Evolutionary conservation across 2,329 filamentous ascomycete genomes (phyloP).

Genomic region (Neobulgaria alba): DNA sequence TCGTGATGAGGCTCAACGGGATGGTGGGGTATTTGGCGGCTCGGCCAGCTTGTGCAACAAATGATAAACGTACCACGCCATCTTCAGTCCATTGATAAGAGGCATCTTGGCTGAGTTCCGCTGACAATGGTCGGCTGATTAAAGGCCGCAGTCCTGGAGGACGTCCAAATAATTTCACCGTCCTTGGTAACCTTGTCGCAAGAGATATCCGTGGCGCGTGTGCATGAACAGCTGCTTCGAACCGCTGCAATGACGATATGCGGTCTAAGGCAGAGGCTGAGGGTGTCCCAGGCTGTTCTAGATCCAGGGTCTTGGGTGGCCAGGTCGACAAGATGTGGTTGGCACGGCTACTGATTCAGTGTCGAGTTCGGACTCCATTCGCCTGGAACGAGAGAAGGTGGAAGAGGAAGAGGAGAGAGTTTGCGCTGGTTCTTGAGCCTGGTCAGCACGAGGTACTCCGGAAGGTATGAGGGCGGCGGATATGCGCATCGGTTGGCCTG

Average conservation of each 20-base stretch:
- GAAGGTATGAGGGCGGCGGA: background rate
- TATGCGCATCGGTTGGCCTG: background rate
- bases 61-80: conserved; percentile 55
- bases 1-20: background rate
- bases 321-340: conserved; percentile 9
- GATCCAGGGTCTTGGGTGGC: conserved; percentile 9
- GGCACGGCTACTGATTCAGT: conserved; percentile 5
- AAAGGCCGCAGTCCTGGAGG: conserved; percentile 2
- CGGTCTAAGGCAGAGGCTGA: conserved; percentile 7
- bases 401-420: conserved; percentile 11
- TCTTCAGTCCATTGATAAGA: conserved; percentile 61
- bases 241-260: conserved; percentile 9
- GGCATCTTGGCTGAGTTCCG: conserved; percentile 42
- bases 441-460: conserved; percentile 8
- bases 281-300: conserved; percentile 7
- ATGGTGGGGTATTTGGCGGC: background rate
- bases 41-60: too few relatives aligned
- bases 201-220: conserved; percentile 5
- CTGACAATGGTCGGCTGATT: conserved; percentile 7
- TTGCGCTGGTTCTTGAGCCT: conserved; percentile 20
- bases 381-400: conserved; percentile 1
- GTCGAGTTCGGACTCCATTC: conserved; percentile 9
- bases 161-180: conserved; percentile 19
- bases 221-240: conserved; percentile 13
- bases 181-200: conserved; percentile 10